A percentile compares a stretch with the other conserved stretches of the same genome.
Conservation (phyloP, 2,329 filamentous ascomycete genomes). For the Colletotrichum sublineola region DNA sequence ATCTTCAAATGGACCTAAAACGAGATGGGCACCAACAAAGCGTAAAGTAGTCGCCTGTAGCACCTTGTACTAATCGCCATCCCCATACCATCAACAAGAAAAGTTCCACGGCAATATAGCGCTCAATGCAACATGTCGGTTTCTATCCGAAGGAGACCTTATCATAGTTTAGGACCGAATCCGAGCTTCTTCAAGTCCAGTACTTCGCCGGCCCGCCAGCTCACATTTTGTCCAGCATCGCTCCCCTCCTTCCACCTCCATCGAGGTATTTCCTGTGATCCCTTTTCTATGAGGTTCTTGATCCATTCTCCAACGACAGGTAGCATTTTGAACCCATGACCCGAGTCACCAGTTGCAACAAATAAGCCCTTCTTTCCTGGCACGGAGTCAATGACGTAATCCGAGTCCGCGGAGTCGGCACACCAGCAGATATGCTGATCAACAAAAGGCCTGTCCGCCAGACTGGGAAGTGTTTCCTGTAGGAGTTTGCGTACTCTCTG, state of each 20-base stretch:
- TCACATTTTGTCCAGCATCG: conserved; percentile 48
- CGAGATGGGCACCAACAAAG: background rate
- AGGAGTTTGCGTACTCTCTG: conserved; percentile 63
- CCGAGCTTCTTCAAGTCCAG: conserved; percentile 45
- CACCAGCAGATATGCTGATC: conserved; percentile 72
- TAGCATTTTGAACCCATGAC: conserved; percentile 74
- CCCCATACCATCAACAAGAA: too few species aligned
- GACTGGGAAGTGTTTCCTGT: conserved; percentile 62
- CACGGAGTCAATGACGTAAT: conserved; percentile 72
- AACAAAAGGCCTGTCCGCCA: conserved; percentile 68
- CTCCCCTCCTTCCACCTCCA: conserved; percentile 65
- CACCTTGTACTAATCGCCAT: background rate
- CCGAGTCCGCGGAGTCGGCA: conserved; percentile 70
- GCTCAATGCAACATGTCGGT: background rate
- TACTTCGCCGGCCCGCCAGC: conserved; percentile 51
- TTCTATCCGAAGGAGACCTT: accelerated
- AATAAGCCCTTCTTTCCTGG: conserved; percentile 63
- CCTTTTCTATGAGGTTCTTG: conserved; percentile 58
- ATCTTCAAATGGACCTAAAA: background rate
- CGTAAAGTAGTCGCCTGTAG: too few species aligned
- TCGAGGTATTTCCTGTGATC: conserved; percentile 56
- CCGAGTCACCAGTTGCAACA: conserved; percentile 69
- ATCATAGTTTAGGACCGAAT: background rate
- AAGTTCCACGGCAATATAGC: background rate
- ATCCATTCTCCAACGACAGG: conserved; percentile 68